Evolutionary conservation across 2,329 filamentous ascomycete genomes (phyloP), one percentile per base, ranked within the genome.

Genomic region (Podosphaera aphanis): DNA sequence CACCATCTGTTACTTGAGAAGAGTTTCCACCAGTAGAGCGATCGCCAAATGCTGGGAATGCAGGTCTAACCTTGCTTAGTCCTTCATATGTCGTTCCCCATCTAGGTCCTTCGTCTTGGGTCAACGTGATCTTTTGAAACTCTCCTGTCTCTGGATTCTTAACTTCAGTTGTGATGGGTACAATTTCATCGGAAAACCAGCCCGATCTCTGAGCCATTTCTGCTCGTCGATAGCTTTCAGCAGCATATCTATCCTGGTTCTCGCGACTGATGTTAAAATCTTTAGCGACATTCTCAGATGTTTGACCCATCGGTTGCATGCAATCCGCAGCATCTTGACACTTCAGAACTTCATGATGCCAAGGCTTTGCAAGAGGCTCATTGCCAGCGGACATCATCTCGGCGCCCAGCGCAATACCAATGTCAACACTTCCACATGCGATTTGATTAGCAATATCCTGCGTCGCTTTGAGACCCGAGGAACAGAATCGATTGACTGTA

Each of bases 291-390:
- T 95, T 95, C 68, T 98, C 90, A 49, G 80, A 88, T 2, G 90
- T 98, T 74, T 93, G 92, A 19, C 90, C 90, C 90, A 98, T 98
- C 53, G 88, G 82, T 70, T 85, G 74, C 74, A 88, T 74, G 69
- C 85, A 90, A 65, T 95, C 88, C 41, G 63, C 63, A 0, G 84
- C 73, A 59, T 94, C 83, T 60, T 84, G 79, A 64, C 80, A 57
- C 70, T 66, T 54, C 66, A 83, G 66, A 49, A 95, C 75, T 51
- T 79, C 76, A 52, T 79, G 75, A 61, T 84, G 77, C 63, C 94
- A 90, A 3, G 81, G 77, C 51, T 73, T 63, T 39, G 77, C 73
- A 33, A 84, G 69, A 19, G 70, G 63, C 60, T 86, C 83, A 44
- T 79, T 79, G 49, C 76, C 76, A 4, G 67, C 63, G 4, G 77